These are phyloP conservation scores for Globisporangium barbulae DNA, from an alignment of 352 stramenopile genomes.

Conservation along the genomic window DNA sequence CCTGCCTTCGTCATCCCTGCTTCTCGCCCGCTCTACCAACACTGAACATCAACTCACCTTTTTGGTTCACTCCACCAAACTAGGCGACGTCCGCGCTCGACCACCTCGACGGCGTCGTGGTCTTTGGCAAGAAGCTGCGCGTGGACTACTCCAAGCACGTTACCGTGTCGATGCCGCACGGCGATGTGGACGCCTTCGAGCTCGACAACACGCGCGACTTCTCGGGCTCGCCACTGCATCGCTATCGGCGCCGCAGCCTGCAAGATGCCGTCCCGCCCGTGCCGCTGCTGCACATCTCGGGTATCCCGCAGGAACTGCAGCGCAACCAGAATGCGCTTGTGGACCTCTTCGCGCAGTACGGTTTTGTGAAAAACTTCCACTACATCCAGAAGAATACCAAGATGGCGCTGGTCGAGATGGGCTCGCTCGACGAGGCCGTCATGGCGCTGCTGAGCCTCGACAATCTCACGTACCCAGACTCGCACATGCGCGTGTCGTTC, in stretches of 20 bases:
- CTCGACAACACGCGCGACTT: conserved; percentile 83
- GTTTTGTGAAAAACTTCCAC: conserved; percentile 73
- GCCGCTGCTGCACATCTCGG: conserved; percentile 68
- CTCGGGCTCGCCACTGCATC: conserved; percentile 66
- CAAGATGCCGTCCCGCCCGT: conserved; percentile 61
- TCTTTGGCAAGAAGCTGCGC: conserved; percentile 79
- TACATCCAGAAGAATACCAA: conserved; percentile 73
- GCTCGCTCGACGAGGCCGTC: conserved; percentile 67
- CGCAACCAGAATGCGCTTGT: conserved; percentile 54
- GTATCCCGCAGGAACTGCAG: conserved; percentile 69
- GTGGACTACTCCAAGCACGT: conserved; percentile 84
- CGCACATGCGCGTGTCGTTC: conserved; percentile 78
- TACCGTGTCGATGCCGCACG: conserved; percentile 76
- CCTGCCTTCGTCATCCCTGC: too few species aligned
- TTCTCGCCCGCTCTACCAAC: too few species aligned
- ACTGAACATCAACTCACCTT: background rate
- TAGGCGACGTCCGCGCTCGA: conserved; percentile 76
- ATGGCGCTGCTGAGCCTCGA: conserved; percentile 66
- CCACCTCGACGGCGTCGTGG: conserved; percentile 63
- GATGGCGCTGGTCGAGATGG: conserved; percentile 81
- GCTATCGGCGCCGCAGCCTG: conserved; percentile 65
- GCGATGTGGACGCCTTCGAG: conserved; percentile 77
- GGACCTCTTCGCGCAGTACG: conserved; percentile 64
- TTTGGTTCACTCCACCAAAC: background rate
- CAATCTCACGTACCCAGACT: conserved; percentile 70